Conservation (phyloP, 176 grass and related monocot species). For the Oryza longistaminata region DNA sequence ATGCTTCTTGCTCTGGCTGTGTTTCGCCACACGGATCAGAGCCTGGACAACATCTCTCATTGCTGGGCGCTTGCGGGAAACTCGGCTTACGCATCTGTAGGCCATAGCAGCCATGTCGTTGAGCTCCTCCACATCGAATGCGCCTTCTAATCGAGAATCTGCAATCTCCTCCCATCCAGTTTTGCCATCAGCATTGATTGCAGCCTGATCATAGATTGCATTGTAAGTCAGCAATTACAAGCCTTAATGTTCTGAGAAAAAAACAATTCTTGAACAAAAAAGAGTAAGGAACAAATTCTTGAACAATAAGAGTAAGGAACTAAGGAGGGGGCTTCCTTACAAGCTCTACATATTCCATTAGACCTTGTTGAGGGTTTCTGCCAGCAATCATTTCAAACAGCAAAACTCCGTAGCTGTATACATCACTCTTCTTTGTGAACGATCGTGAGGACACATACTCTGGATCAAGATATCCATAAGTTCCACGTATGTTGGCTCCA, state of each 20-base stretch:
- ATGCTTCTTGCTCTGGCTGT: constrained; percentile 54
- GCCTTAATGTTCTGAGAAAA: constrained; percentile 8
- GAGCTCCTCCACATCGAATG: constrained; percentile 73
- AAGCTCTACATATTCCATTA: constrained; percentile 97
- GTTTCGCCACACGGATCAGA: constrained; percentile 50
- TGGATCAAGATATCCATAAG: constrained; percentile 89
- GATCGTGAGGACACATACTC: constrained; percentile 86
- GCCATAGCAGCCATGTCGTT: constrained; percentile 72
- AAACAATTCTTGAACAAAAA: neutral
- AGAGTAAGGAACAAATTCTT: neutral
- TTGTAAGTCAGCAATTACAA: constrained; percentile 32
- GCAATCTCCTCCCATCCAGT: constrained; percentile 93
- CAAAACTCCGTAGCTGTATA: constrained; percentile 93
- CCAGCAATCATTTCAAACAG: constrained; percentile 89
- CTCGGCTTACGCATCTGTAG: constrained; percentile 69
- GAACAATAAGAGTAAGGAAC: neutral
- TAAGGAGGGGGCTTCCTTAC: constrained; percentile 41
- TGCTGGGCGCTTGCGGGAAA: constrained; percentile 70
- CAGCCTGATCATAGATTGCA: constrained; percentile 55
- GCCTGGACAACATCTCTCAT: constrained; percentile 85
- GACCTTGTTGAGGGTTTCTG: constrained; percentile 92
- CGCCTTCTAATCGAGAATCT: constrained; percentile 62
- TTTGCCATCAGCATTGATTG: constrained; percentile 70
- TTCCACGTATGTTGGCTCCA: constrained; percentile 74
- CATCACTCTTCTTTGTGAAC: constrained; percentile 98